Conservation (phyloP, 2,329 filamentous ascomycete genomes). For the Torrubiella hemipterigena region DNA sequence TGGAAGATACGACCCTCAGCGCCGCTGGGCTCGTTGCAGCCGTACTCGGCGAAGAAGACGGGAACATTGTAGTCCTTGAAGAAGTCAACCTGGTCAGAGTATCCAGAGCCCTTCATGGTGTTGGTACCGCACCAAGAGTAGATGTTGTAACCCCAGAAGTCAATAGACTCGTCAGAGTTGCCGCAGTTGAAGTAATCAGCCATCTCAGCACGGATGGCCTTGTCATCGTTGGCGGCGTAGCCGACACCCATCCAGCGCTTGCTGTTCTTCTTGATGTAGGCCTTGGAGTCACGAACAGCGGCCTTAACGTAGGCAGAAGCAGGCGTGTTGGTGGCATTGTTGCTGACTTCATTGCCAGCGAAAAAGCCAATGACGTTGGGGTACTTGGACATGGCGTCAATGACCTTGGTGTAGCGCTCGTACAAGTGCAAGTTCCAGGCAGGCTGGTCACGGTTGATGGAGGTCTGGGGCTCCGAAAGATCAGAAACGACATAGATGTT, state of each 20-base stretch:
- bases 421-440: slow-evolving; percentile 71
- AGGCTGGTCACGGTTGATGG: slow-evolving; percentile 74
- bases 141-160: slow-evolving; percentile 99
- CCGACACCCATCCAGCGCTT: slow-evolving; percentile 79
- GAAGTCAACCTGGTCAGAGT: slow-evolving; percentile 70
- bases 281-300: slow-evolving; percentile 90
- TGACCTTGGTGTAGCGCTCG: slow-evolving; percentile 68
- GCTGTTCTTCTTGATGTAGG: slow-evolving; percentile 73
- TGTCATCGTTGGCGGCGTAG: slow-evolving; percentile 92
- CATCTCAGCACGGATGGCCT: slow-evolving; percentile 66
- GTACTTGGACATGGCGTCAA: slow-evolving; percentile 74
- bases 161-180: slow-evolving; percentile 51
- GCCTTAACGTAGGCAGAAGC: slow-evolving; percentile 96
- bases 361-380: slow-evolving; percentile 95
- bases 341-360: slow-evolving; percentile 94
- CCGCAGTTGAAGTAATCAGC: slow-evolving; percentile 95
- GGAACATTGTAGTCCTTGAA: slow-evolving; percentile 85
- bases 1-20: slow-evolving; percentile 64
- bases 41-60: slow-evolving; percentile 97
- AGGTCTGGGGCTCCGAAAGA: slow-evolving; percentile 66
- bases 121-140: slow-evolving; percentile 97
- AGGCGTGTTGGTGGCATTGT: slow-evolving; percentile 75
- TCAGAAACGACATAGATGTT: slow-evolving; percentile 96
- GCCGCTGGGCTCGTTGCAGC: slow-evolving; percentile 63
- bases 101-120: slow-evolving; percentile 64